Evolutionary conservation across 345 rosid genomes (phyloP), one percentile per base, ranked within the genome.

Genomic region (Leavenworthia alabamica): DNA sequence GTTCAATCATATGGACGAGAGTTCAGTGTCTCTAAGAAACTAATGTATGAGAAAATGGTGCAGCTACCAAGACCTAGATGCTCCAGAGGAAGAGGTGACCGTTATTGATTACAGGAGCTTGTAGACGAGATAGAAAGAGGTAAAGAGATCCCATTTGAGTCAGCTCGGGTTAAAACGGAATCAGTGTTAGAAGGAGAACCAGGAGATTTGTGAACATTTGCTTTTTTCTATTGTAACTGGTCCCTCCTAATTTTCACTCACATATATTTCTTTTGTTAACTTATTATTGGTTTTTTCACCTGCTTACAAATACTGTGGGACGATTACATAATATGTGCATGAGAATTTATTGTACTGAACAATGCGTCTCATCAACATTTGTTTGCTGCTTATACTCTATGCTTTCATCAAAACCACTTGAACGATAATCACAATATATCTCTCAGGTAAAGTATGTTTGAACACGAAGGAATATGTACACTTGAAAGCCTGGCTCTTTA

Each of bases 41-140:
- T 66, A 66, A 55, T 43, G 35, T 37, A 22, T 22, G 50, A 36
- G 27, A 13, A 16, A n/a, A 47, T 53, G 64, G n/a, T 79, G 82
- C 89, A 94, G 97, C 75, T 94, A 94, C 59, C 95, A 90, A 86
- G 99, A 94, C 74, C 70, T 94, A 19, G 99, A 94, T 73, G 99
- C 90, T 2, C 97, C 97, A 0, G 99, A 90, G 36, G 96, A 94
- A 55, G 99, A 88, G 77, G 99, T 94, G 17, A 90, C 99, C 0
- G 97, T 94, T 41, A 86, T 94, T 69, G 99, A 94, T 83, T 94
- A 94, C 83, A 72, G 97, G 79, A 90, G 97, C 74, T 62, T 62
- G 57, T 62, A 62, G 67, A 49, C 56, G 11, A 44, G 28, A 43
- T 1, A 20, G 22, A 20, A 20, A 20, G 22, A 20, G 22, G 2